Evolutionary conservation across 2,329 filamentous ascomycete genomes (phyloP), one percentile per base, ranked within the genome.

Genomic region (Torrubiella hemipterigena): DNA sequence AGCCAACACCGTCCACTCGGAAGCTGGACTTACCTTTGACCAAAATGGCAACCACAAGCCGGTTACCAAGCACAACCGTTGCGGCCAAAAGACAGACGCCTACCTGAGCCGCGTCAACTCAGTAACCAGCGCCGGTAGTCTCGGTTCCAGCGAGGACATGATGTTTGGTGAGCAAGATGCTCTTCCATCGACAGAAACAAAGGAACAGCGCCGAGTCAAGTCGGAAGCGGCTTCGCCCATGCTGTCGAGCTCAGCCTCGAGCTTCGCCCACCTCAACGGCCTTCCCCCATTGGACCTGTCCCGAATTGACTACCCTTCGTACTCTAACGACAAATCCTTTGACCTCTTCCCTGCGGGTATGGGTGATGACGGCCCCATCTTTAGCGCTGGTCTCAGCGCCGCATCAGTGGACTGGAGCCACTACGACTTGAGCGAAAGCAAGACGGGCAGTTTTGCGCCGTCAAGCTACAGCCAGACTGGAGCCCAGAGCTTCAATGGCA

Each of bases 11-110:
- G 64, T 69, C 32, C 73, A 73, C 43, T 75, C 73, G 5, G 75
- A 79, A 38, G 65, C 61, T 32, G 52, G 66, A 36, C 52, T 78
- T 33, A 65, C 65, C 29, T 72, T 76, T 41, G 74, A 79, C 45
- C 65, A 74, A 41, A 68, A 77, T 44, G 73, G 73, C 30, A 70
- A 77, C 44, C 73, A 75, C 56, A 77, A 73, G 45, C 68, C 73
- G 12, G 58, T 65, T 10, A 64, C 72, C 48, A 76, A 75, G 55
- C 69, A 70, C 51, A 63, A 67, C 44, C 71, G 71, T 41, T 64
- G 66, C 19, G 65, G 71, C 18, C 72, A 77, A 41, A 76, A 77
- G 50, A 68, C 63, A 42, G 69, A 69, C 19, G 73, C 75, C 14
- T 79, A 79, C 42, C 61, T 77, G 25, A 68, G 59, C 46, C 65